phyloP scores from a whole-genome alignment of 2,329 filamentous ascomycete genomes.

The Harringtonia lauricola region DNA sequence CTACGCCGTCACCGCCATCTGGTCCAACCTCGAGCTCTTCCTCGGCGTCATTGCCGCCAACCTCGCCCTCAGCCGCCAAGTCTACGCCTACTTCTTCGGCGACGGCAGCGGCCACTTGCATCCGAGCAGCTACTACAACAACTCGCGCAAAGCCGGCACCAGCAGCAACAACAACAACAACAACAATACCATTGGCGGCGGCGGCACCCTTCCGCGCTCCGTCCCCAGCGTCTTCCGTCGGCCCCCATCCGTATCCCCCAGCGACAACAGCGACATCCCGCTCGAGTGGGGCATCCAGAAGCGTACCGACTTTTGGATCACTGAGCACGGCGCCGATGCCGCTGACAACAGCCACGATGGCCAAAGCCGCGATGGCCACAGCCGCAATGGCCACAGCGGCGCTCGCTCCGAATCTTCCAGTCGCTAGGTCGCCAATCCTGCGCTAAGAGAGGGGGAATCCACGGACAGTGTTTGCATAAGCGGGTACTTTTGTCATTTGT shows the following conservation, averaged over 20 bases:
- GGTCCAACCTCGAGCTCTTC: slow-evolving; percentile 13
- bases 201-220: neutral
- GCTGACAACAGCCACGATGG: too few relatives aligned
- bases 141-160: neutral
- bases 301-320: slow-evolving; percentile 8
- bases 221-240: neutral
- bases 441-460: too few relatives aligned
- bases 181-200: neutral
- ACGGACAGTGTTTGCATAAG: too few relatives aligned
- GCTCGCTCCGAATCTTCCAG: too few relatives aligned
- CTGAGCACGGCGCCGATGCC: slow-evolving; percentile 1
- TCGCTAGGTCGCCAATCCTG: too few relatives aligned
- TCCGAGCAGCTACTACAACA: neutral
- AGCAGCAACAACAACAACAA: neutral
- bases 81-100: slow-evolving; percentile 14
- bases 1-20: slow-evolving; percentile 19
- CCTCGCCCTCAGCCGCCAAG: slow-evolving; percentile 13
- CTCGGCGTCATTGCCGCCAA: slow-evolving; percentile 13
- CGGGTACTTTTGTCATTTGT: too few relatives aligned
- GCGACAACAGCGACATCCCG: slow-evolving; percentile 3
- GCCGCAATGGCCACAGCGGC: too few relatives aligned
- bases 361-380: too few relatives aligned
- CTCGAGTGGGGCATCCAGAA: slow-evolving; percentile 4
- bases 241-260: neutral
- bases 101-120: neutral